These are phyloP conservation scores for Fagus sylvatica DNA, from an alignment of 306 rosid species.

Conservation along the genomic window DNA sequence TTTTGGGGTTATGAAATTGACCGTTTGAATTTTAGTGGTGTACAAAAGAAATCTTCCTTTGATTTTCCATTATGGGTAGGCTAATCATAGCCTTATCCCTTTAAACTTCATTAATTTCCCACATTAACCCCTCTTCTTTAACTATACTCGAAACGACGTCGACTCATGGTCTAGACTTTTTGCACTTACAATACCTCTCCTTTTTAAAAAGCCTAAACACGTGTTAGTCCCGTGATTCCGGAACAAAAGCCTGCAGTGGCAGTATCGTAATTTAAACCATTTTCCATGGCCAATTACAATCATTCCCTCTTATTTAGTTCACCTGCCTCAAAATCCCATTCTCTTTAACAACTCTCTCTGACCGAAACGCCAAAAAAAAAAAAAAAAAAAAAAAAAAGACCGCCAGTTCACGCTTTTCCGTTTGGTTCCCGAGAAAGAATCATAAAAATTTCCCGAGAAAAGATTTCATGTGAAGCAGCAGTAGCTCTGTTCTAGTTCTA, in stretches of 20 bases:
- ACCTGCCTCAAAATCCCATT: not conserved
- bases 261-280: not conserved
- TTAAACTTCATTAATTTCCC: not conserved
- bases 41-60: not conserved
- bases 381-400: not conserved
- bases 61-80: not conserved
- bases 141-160: constrained; percentile 8
- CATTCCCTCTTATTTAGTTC: constrained; percentile 24
- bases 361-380: not conserved
- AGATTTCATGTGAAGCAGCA: not conserved
- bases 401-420: constrained; percentile 9
- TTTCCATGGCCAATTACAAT: constrained; percentile 1
- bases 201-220: constrained; percentile 47
- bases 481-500: no score
- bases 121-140: not conserved
- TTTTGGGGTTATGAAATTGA: not conserved
- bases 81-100: constrained; percentile 28
- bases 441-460: not conserved
- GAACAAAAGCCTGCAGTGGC: constrained; percentile 27
- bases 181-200: not conserved
- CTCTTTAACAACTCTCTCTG: constrained; percentile 9
- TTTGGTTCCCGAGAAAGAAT: constrained; percentile 34
- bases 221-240: constrained; percentile 50
- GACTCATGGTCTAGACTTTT: not conserved
- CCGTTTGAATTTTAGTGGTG: constrained; percentile 27